phyloP scores from a whole-genome alignment of 2,329 filamentous ascomycete genomes.

The Penicillium fuscoglaucum region DNA sequence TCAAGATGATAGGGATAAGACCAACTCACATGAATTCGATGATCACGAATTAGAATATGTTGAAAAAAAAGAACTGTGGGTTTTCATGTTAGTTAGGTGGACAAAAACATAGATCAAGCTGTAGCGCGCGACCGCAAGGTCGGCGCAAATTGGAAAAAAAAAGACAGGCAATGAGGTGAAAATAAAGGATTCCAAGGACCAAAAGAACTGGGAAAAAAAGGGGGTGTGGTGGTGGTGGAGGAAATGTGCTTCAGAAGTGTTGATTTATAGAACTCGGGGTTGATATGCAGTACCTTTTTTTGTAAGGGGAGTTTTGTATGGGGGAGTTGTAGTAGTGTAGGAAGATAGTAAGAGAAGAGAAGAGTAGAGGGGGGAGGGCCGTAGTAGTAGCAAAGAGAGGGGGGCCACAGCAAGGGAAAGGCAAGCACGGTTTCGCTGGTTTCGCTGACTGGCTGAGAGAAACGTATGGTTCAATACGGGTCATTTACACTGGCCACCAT shows the following conservation, averaged over 20 bases:
- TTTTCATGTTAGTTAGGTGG: conserved; percentile 4
- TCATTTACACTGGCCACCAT: conserved; percentile 13
- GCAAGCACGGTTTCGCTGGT: conserved; percentile 12
- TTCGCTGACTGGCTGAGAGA: conserved; percentile 30
- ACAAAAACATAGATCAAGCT: conserved; percentile 3
- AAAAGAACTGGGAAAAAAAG: conserved; percentile 19
- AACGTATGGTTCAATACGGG: conserved; percentile 24
- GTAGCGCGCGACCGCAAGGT: conserved; percentile 17
- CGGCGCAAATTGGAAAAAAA: conserved; percentile 16
- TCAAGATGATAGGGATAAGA: background rate
- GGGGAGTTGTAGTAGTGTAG: conserved; percentile 34
- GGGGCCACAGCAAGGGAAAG: conserved; percentile 32
- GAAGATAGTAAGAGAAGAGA: conserved; percentile 31
- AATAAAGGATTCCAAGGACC: conserved; percentile 13
- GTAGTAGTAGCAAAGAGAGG: conserved; percentile 37
- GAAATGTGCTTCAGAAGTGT: conserved; percentile 16
- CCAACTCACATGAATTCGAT: conserved; percentile 9
- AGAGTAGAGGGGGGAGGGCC: conserved; percentile 34
- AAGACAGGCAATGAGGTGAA: conserved; percentile 12
- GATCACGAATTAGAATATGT: background rate
- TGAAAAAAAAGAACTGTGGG: conserved; percentile 4
- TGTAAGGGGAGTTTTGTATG: conserved; percentile 38
- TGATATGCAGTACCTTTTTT: conserved; percentile 40
- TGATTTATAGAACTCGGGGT: conserved; percentile 33
- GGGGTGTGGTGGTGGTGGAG: conserved; percentile 30